phyloP scores from a whole-genome alignment of 164 flowering plant species.

The Vitis labrusca region DNA sequence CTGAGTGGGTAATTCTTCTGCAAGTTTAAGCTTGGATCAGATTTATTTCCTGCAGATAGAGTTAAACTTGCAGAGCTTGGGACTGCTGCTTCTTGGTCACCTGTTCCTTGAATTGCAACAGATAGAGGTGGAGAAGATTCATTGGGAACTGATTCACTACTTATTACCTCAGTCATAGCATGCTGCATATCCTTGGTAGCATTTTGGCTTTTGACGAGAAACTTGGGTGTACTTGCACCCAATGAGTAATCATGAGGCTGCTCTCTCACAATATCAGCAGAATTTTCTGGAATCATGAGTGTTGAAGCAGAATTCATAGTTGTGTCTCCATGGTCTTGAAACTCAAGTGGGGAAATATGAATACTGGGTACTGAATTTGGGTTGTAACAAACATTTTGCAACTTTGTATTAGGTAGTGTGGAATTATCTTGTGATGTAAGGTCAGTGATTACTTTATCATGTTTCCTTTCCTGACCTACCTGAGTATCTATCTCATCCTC shows the following conservation, averaged over 20 bases:
- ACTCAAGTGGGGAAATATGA: slow-evolving; percentile 11
- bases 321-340: slow-evolving; percentile 15
- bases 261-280: slow-evolving; percentile 13
- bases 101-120: slow-evolving; percentile 8
- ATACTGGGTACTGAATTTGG: neutral
- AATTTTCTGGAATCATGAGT: slow-evolving; percentile 9
- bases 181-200: slow-evolving; percentile 15
- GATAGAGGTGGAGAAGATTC: slow-evolving; percentile 11
- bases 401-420: slow-evolving; percentile 2
- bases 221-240: slow-evolving; percentile 15
- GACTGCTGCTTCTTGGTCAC: slow-evolving; percentile 11
- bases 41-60: slow-evolving; percentile 4
- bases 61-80: slow-evolving; percentile 21
- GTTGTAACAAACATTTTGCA: too few species aligned
- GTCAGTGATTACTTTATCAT: slow-evolving; percentile 1
- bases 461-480: slow-evolving; percentile 12
- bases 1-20: slow-evolving; percentile 2
- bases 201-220: slow-evolving; percentile 20
- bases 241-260: slow-evolving; percentile 8
- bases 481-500: slow-evolving; percentile 13
- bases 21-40: slow-evolving; percentile 9
- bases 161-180: slow-evolving; percentile 11
- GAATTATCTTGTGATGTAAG: slow-evolving; percentile 9
- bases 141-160: slow-evolving; percentile 11
- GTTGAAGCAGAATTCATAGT: slow-evolving; percentile 14